phyloP scores from a whole-genome alignment of 2,329 filamentous ascomycete species.

The Diaporthe vexans region DNA sequence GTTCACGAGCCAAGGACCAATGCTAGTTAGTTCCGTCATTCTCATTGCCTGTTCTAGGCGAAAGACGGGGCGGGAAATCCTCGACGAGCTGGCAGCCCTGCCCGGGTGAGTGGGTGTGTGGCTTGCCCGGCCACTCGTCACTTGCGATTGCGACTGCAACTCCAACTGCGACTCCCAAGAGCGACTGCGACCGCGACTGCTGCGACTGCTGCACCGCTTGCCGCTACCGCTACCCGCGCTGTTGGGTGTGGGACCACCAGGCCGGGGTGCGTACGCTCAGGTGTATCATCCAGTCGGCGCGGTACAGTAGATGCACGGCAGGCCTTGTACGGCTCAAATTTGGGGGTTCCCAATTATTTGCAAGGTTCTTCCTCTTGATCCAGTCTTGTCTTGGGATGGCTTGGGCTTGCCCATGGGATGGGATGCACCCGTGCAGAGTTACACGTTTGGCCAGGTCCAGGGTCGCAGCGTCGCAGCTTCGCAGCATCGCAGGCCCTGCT shows the following conservation, averaged over 20 bases:
- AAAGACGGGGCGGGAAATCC: conserved; percentile 41
- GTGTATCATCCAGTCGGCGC: no score
- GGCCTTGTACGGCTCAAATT: conserved; percentile 1
- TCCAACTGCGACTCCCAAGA: background rate
- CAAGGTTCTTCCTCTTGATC: conserved; percentile 28
- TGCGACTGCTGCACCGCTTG: conserved; percentile 3
- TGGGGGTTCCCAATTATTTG: conserved; percentile 24
- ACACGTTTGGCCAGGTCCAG: conserved; percentile 32
- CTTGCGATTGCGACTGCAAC: background rate
- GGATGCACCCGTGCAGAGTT: conserved; percentile 32
- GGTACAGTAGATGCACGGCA: background rate
- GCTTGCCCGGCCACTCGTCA: conserved; percentile 13
- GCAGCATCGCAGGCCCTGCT: conserved; percentile 9
- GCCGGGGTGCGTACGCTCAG: background rate
- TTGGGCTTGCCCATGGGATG: conserved; percentile 18
- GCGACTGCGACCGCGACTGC: background rate
- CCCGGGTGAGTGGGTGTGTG: background rate
- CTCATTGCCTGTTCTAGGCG: conserved; percentile 35
- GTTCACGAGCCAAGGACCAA: conserved; percentile 21
- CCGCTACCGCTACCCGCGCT: conserved; percentile 27
- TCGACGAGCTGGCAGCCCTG: conserved; percentile 29
- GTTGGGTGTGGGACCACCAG: conserved; percentile 23
- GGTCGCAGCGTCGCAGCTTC: background rate
- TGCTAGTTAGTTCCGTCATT: background rate
- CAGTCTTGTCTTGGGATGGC: conserved; percentile 31